Conservation (phyloP, 352 stramenopile species). For the Phytophthora syringae region DNA sequence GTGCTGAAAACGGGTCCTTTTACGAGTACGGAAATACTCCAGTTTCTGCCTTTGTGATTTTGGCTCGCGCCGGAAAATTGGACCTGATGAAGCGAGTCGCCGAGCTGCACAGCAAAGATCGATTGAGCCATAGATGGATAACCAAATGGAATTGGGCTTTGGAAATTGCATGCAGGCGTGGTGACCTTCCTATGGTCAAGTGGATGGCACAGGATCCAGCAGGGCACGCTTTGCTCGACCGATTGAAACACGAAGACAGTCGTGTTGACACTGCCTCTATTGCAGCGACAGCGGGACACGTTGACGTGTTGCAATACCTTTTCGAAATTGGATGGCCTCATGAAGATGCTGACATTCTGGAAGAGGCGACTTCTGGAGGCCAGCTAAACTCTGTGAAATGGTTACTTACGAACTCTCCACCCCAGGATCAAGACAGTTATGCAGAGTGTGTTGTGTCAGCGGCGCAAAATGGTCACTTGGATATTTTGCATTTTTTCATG, state of each 20-base stretch:
- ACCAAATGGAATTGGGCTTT: constrained; percentile 2
- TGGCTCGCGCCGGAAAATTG: constrained; percentile 11
- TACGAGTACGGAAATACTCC: background rate
- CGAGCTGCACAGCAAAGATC: constrained; percentile 3
- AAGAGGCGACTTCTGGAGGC: background rate
- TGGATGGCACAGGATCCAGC: constrained; percentile 10
- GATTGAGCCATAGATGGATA: constrained; percentile 4
- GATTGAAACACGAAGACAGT: constrained; percentile 2
- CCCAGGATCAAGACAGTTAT: background rate
- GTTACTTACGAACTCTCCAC: background rate
- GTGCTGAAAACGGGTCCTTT: constrained; percentile 1
- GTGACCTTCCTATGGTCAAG: constrained; percentile 4
- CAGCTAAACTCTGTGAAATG: constrained; percentile 3
- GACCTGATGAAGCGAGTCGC: constrained; percentile 9
- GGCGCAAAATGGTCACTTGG: constrained; percentile 1
- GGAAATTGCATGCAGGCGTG: background rate
- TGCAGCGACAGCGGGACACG: constrained; percentile 1
- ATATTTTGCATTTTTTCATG: constrained; percentile 14
- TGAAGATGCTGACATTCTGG: background rate
- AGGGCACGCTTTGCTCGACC: background rate
- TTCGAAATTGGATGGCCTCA: constrained; percentile 5
- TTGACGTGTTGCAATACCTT: constrained; percentile 7
- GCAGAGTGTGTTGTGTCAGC: constrained; percentile 2
- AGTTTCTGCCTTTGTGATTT: constrained; percentile 5
- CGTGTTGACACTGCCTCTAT: too few species aligned